Evolutionary conservation across 148 eudicot genomes (phyloP).

Genomic region (Gaultheria prostrata): DNA sequence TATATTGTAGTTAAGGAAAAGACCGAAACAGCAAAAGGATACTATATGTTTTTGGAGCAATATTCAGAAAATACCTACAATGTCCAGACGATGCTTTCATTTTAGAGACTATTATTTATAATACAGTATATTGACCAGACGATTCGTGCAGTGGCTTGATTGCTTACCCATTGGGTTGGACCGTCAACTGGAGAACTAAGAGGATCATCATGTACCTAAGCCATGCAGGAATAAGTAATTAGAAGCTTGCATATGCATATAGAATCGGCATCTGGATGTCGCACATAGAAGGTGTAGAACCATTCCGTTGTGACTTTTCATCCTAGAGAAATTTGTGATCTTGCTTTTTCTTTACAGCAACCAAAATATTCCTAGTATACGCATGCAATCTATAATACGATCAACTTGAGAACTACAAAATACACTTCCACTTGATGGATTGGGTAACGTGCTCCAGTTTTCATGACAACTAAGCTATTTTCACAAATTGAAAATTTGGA

Average conservation of each 20-base stretch:
- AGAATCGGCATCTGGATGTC: no score
- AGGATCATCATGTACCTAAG: constrained; percentile 88
- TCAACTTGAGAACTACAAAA: not conserved
- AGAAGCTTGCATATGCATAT: constrained; percentile 14
- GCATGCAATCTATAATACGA: not conserved
- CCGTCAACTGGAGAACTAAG: constrained; percentile 90
- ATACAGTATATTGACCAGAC: not conserved
- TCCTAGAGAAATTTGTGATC: no score
- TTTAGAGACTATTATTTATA: not conserved
- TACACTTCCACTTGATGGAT: not conserved
- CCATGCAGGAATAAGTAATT: constrained; percentile 16
- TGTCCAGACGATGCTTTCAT: no score
- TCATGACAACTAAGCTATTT: not conserved
- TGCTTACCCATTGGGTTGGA: constrained; percentile 91
- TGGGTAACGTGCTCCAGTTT: not conserved
- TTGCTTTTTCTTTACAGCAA: no score
- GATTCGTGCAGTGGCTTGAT: not conserved
- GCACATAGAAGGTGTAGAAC: no score
- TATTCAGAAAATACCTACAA: not conserved
- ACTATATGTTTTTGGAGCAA: no score
- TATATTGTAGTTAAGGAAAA: no score
- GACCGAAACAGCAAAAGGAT: no score
- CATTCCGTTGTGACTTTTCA: no score
- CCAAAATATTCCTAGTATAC: no score
- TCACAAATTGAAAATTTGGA: not conserved